A percentile compares a stretch with the other conserved stretches of the same genome.
phyloP scores from a whole-genome alignment of 2,329 filamentous ascomycete species.

The Aspergillus ochraceus region DNA sequence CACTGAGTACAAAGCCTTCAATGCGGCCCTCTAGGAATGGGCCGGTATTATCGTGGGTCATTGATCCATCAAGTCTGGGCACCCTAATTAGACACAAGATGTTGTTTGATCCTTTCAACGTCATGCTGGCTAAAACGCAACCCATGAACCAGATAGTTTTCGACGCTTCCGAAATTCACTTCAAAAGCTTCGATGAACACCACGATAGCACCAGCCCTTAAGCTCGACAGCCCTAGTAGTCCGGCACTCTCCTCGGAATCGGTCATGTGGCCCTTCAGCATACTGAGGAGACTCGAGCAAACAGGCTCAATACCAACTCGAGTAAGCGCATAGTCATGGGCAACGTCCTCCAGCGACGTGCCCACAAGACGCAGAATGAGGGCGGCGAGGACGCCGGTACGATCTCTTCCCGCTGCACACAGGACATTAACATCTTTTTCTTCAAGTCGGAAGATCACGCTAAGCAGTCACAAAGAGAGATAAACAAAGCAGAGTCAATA shows the following conservation, averaged over 20 bases:
- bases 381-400: slow-evolving; percentile 71
- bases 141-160: slow-evolving; percentile 21
- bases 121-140: slow-evolving; percentile 24
- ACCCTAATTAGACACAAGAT: background rate
- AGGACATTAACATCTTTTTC: background rate
- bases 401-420: slow-evolving; percentile 71
- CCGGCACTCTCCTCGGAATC: slow-evolving; percentile 22
- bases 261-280: slow-evolving; percentile 17
- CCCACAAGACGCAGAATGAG: slow-evolving; percentile 65
- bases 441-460: background rate
- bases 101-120: slow-evolving; percentile 17
- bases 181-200: slow-evolving; percentile 27
- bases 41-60: too few relatives aligned
- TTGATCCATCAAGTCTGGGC: too few relatives aligned
- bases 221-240: slow-evolving; percentile 26
- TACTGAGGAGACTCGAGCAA: slow-evolving; percentile 19
- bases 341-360: slow-evolving; percentile 58
- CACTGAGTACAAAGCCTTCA: too few relatives aligned
- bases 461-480: background rate
- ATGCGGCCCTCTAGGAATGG: too few relatives aligned
- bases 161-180: slow-evolving; percentile 19
- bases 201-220: slow-evolving; percentile 24
- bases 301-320: slow-evolving; percentile 27
- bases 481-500: slow-evolving; percentile 2
- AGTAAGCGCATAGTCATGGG: slow-evolving; percentile 61